phyloP scores from a whole-genome alignment of 2,329 filamentous ascomycete genomes.

The Didymella glomerata region DNA sequence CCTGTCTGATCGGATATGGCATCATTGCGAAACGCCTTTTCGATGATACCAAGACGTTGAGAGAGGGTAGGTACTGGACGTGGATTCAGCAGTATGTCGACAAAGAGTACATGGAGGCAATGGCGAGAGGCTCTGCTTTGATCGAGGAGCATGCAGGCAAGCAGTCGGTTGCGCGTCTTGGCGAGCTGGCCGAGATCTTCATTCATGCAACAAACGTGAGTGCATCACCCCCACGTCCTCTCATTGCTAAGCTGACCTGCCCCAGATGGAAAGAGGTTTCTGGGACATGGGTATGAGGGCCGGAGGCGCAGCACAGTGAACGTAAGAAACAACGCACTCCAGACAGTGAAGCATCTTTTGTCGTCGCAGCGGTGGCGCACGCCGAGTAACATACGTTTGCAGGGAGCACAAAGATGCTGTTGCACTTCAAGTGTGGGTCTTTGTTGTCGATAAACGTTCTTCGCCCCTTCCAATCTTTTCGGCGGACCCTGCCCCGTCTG shows the following conservation, averaged over 20 bases:
- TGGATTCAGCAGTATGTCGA: slow-evolving; percentile 93
- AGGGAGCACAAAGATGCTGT: slow-evolving; percentile 1
- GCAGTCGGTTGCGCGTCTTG: slow-evolving; percentile 77
- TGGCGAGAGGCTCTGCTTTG: slow-evolving; percentile 73
- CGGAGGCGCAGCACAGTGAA: slow-evolving; percentile 2
- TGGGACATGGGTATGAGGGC: slow-evolving; percentile 71
- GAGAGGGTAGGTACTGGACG: slow-evolving; percentile 76
- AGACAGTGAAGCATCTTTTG: background rate
- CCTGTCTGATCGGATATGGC: slow-evolving; percentile 90
- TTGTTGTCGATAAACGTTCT: slow-evolving; percentile 21
- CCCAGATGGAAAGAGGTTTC: slow-evolving; percentile 75
- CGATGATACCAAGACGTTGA: slow-evolving; percentile 66
- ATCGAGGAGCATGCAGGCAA: slow-evolving; percentile 78
- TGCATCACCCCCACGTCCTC: slow-evolving; percentile 13
- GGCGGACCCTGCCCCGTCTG: slow-evolving; percentile 25
- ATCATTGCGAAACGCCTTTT: slow-evolving; percentile 77
- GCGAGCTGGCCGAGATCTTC: slow-evolving; percentile 85
- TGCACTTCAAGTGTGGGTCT: slow-evolving; percentile 18
- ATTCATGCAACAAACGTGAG: slow-evolving; percentile 83
- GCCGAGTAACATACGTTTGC: background rate
- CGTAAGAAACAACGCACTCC: background rate
- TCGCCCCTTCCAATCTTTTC: slow-evolving; percentile 21
- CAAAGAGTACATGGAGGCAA: slow-evolving; percentile 78
- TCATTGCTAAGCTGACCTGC: slow-evolving; percentile 22
- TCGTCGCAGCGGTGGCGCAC: slow-evolving; percentile 1